phyloP scores from a whole-genome alignment of 495 filamentous ascomycete genomes.

The Trichoderma parareesei region DNA sequence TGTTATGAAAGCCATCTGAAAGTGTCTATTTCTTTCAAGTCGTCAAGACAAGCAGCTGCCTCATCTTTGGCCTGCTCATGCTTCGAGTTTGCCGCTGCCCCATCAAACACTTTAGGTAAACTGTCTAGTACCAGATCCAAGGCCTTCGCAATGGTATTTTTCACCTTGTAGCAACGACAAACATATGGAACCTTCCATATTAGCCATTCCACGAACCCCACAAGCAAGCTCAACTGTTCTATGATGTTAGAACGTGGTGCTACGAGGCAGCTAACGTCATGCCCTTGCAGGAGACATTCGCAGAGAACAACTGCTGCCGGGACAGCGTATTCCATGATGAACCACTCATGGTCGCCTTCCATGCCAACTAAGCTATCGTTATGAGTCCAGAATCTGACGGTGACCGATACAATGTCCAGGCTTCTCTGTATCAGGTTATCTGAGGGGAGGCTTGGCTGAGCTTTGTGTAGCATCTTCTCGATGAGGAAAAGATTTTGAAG shows the following conservation, averaged over 20 bases:
- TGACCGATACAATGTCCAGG: not conserved
- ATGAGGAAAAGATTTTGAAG: not conserved
- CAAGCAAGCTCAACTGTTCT: not conserved
- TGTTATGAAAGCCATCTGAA: not conserved
- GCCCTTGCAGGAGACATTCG: not conserved
- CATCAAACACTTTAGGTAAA: not conserved
- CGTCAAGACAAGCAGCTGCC: not conserved
- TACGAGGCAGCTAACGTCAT: not conserved
- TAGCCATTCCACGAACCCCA: not conserved
- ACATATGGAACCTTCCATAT: not conserved
- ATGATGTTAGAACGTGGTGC: not conserved
- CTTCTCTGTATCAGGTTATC: not conserved
- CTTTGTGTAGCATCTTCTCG: not conserved
- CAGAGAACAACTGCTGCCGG: not conserved
- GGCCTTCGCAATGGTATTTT: not conserved
- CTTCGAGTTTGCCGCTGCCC: not conserved
- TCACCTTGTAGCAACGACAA: not conserved
- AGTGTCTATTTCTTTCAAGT: not conserved
- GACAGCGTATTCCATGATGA: not conserved
- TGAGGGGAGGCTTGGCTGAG: not conserved
- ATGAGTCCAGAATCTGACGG: not conserved
- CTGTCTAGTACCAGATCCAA: not conserved
- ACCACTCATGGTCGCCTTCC: not conserved
- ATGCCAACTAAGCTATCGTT: not conserved
- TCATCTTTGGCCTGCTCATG: not conserved